Percentiles rank a stretch among this genome's conserved stretches.
These are phyloP conservation scores for Penicillium robsamsonii DNA, from an alignment of 495 filamentous ascomycete genomes.

Conservation along the genomic window DNA sequence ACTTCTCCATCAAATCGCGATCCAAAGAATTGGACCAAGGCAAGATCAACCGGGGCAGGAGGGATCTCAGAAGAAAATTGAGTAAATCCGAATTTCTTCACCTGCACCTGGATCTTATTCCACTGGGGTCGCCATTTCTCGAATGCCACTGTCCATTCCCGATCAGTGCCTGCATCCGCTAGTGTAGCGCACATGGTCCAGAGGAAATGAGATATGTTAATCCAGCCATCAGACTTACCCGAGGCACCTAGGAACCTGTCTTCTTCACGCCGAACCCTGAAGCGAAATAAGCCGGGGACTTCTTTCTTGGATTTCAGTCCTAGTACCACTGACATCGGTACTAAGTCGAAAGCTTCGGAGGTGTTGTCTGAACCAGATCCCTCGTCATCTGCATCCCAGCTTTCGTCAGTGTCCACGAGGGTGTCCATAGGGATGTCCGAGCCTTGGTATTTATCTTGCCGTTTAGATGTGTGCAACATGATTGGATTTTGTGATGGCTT, in stretches of 20 bases:
- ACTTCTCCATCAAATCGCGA: not conserved
- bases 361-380: not conserved
- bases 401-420: not conserved
- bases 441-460: not conserved
- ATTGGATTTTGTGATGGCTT: not conserved
- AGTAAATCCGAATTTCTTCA: not conserved
- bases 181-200: conserved; percentile 10
- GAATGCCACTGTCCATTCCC: conserved; percentile 1
- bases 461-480: not conserved
- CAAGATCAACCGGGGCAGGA: not conserved
- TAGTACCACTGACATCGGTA: not conserved
- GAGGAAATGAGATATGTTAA: conserved; percentile 1
- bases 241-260: not conserved
- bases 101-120: not conserved
- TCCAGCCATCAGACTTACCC: conserved; percentile 5
- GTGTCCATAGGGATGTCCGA: not conserved
- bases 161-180: not conserved
- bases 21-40: not conserved
- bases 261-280: not conserved
- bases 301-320: not conserved
- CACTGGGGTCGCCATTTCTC: conserved; percentile 2
- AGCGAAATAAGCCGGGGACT: not conserved
- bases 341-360: not conserved
- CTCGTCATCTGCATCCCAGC: conserved; percentile 8
- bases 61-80: conserved; percentile 1